Percentiles rank a stretch among this genome's conserved stretches.
phyloP scores from a whole-genome alignment of 2,329 filamentous ascomycete species.

The Chaetomium globosum region DNA sequence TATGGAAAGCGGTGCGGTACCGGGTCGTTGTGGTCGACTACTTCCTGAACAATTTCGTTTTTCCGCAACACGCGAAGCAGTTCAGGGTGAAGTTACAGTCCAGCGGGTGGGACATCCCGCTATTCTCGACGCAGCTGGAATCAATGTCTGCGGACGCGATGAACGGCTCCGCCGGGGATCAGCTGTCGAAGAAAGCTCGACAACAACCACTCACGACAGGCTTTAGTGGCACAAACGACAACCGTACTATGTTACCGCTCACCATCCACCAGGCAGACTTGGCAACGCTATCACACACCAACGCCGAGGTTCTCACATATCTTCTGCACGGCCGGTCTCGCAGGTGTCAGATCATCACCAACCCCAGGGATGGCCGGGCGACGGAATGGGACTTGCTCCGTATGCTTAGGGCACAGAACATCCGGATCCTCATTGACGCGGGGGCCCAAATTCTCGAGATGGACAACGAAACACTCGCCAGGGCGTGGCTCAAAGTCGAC shows the following conservation, averaged over 20 bases:
- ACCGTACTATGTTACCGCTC: conserved; percentile 59
- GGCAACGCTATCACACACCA: conserved; percentile 57
- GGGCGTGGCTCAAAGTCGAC: conserved; percentile 56
- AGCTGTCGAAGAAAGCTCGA: conserved; percentile 21
- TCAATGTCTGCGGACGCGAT: background rate
- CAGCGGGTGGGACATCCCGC: conserved; percentile 68
- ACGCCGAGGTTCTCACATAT: conserved; percentile 65
- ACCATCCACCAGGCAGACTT: conserved; percentile 67
- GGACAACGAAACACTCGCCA: conserved; percentile 54
- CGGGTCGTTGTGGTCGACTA: conserved; percentile 59
- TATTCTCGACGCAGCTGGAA: conserved; percentile 39
- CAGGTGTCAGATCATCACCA: conserved; percentile 49
- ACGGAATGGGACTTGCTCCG: conserved; percentile 51
- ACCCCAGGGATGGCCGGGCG: conserved; percentile 43
- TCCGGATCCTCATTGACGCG: conserved; percentile 64
- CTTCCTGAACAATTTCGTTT: conserved; percentile 66
- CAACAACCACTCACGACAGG: conserved; percentile 58
- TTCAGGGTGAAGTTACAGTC: conserved; percentile 65
- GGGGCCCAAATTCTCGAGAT: conserved; percentile 67
- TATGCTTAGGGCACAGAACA: conserved; percentile 43
- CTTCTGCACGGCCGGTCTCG: conserved; percentile 58
- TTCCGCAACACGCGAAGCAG: conserved; percentile 66
- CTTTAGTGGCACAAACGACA: conserved; percentile 74
- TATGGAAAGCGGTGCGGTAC: conserved; percentile 56
- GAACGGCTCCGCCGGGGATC: background rate